Evolutionary conservation across 1,139 yeast genomes (phyloP), one percentile per base, ranked within the genome.

Genomic region (Magnusiomyces ingens): DNA sequence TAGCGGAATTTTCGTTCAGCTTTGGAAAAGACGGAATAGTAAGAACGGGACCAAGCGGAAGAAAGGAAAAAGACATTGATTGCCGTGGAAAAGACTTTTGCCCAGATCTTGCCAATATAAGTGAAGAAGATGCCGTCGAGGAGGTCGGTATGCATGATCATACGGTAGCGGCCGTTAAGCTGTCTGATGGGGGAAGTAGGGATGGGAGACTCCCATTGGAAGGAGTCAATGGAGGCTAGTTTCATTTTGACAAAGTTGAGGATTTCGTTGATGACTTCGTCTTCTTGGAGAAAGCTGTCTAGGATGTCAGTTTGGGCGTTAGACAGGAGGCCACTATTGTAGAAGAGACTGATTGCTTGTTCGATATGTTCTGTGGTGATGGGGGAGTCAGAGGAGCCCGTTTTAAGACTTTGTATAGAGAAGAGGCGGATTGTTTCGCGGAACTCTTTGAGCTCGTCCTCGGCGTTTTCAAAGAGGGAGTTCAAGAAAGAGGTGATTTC

Each of bases 111-210:
- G 12, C 62, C 62, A 46, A 59, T 46, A 32, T 55, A 48, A 11
- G 54, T 52, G 1, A 56, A 22, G 19, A 58, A 50, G 10, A 59
- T 46, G 4, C 54, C 46, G 46, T 59, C 60, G 18, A 59, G 52
- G 5, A 59, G 50, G 17, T 59, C 62, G 6, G 59, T 49, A 15
- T 57, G 59, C 50, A 57, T 53, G 32, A 48, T 54, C 37, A 59
- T 53, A 11, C 60, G 52, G 52, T 57, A 57, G 42, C 52, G 51
- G 18, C 61, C 61, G 49, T 55, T 59, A 47, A 59, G 48, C n/a
- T 54, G 58, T 11, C 59, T 55, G 5, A 56, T 45, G 40, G 49
- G 48, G 3, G 49, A 47, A 26, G 55, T 49, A 6, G 45, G 32
- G 26, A 59, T 40, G 1, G 18, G 15, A 5, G 11, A 5, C n/a